Evolutionary conservation across 768 basidiomycete genomes (phyloP).

Genomic region (Boletus fagicola): DNA sequence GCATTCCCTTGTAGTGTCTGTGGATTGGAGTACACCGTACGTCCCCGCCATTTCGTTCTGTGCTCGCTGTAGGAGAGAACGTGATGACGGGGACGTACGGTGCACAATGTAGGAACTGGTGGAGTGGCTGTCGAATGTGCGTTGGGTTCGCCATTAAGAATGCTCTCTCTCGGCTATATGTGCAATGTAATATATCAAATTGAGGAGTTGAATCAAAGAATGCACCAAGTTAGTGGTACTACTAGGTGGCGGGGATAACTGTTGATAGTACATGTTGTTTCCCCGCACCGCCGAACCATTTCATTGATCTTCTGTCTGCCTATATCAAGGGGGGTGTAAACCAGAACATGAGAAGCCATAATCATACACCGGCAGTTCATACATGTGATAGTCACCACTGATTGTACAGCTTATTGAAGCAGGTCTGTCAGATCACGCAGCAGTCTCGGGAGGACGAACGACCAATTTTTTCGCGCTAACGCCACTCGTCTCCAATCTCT

Average conservation of each 20-base stretch:
- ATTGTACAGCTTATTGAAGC: not conserved
- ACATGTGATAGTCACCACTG: not conserved
- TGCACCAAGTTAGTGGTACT: not conserved
- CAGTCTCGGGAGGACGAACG: conserved; percentile 21
- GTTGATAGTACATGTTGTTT: not conserved
- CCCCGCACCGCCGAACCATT: not conserved
- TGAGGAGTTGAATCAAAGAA: not conserved
- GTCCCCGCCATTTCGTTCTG: not conserved
- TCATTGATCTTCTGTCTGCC: not conserved
- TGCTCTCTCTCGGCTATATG: not conserved
- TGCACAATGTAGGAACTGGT: not conserved
- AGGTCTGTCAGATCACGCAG: not conserved
- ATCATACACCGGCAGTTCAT: not conserved
- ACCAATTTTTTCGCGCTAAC: conserved; percentile 43
- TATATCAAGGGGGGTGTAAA: not conserved
- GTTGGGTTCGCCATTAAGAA: not conserved
- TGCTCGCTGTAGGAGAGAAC: not conserved
- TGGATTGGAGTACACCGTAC: not conserved
- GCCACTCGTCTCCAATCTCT: conserved; percentile 26
- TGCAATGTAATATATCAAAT: not conserved
- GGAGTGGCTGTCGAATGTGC: not conserved
- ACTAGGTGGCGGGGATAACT: not conserved
- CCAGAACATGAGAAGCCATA: not conserved
- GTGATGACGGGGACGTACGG: not conserved
- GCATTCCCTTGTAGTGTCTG: not conserved